Evolutionary conservation across 78 protist species (phyloP).

Genomic region (Guillardia theta): DNA sequence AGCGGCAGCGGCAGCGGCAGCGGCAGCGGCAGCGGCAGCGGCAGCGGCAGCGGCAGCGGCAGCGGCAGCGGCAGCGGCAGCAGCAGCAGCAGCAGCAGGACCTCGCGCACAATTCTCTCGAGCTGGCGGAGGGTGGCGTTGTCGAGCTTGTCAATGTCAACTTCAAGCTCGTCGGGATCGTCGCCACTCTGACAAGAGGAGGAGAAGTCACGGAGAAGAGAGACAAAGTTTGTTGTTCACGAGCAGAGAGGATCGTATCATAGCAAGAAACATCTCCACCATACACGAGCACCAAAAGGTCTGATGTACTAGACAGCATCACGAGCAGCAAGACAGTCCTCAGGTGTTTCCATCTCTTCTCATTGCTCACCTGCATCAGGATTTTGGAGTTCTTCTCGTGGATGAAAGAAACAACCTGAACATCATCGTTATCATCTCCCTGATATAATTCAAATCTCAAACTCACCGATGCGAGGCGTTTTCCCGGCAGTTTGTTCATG

Average conservation of each 20-base stretch:
- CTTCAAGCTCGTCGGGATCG: not conserved
- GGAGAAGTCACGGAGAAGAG: not conserved
- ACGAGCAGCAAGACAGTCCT: not conserved
- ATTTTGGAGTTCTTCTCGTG: not conserved
- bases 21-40: too few relatives aligned
- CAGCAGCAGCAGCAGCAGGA: too few relatives aligned
- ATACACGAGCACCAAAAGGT: not conserved
- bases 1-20: too few relatives aligned
- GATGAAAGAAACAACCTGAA: not conserved
- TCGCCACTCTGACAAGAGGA: not conserved
- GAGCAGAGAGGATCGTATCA: not conserved
- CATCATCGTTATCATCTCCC: too few relatives aligned
- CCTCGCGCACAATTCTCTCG: not conserved
- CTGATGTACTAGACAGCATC: not conserved
- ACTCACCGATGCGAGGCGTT: not conserved
- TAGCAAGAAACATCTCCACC: not conserved
- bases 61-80: too few relatives aligned
- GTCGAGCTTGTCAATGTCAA: not conserved
- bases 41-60: too few relatives aligned
- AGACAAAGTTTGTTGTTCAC: not conserved
- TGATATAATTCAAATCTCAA: too few relatives aligned
- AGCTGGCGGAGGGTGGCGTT: not conserved
- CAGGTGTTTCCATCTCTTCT: not conserved
- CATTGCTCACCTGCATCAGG: not conserved
- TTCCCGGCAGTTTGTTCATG: conserved; percentile 35